A percentile compares a stretch with the other conserved stretches of the same genome.
These are phyloP conservation scores for Trichoderma orchidacearum DNA, from an alignment of 495 filamentous ascomycete genomes.

Conservation along the genomic window DNA sequence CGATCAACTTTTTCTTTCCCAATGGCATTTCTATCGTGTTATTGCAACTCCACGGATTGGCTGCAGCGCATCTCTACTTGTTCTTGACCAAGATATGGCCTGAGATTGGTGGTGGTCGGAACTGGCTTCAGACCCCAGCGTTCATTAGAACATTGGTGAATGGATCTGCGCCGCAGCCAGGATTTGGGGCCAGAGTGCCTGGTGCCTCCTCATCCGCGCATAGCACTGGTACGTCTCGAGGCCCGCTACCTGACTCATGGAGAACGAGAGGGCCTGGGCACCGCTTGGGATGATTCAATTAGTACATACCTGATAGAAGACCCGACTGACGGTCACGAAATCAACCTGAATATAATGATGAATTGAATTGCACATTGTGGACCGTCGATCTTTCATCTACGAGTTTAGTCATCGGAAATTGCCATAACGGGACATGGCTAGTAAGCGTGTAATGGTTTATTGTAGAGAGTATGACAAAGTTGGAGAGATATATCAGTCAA, in stretches of 20 bases:
- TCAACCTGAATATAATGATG: not conserved
- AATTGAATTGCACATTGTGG: no score
- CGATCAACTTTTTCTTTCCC: conserved; percentile 45
- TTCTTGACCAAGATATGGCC: conserved; percentile 77
- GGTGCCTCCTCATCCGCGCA: conserved; percentile 17
- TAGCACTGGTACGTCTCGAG: conserved; percentile 19
- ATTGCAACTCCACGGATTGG: conserved; percentile 50
- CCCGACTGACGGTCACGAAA: not conserved
- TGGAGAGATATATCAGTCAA: no score
- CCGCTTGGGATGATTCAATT: conserved; percentile 39
- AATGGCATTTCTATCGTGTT: conserved; percentile 32
- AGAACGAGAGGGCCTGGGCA: conserved; percentile 50
- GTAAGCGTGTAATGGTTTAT: no score
- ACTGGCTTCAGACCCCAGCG: conserved; percentile 55
- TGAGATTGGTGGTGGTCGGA: conserved; percentile 60
- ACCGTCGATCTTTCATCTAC: no score
- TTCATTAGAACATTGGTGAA: conserved; percentile 51
- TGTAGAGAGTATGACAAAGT: no score
- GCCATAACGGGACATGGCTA: no score
- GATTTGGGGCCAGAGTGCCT: conserved; percentile 24
- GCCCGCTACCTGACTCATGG: conserved; percentile 46
- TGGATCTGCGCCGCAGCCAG: conserved; percentile 9
- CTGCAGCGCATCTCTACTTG: conserved; percentile 75
- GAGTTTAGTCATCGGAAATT: no score
- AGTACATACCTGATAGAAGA: not conserved